phyloP scores from a whole-genome alignment of 23 red algal genomes.

The Gracilaria domingensis region DNA sequence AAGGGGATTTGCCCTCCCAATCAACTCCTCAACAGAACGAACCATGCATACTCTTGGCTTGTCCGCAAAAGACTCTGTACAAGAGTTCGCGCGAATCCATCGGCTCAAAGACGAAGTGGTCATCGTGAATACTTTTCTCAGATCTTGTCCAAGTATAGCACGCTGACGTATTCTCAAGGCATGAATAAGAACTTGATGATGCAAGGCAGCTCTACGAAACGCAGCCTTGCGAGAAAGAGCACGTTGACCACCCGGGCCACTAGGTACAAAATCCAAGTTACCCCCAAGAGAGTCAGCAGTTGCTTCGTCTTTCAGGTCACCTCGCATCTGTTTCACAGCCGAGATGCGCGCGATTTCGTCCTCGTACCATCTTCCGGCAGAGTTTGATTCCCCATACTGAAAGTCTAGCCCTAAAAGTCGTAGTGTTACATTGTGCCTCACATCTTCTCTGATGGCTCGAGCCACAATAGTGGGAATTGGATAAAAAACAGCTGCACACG shows the following conservation, averaged over 20 bases:
- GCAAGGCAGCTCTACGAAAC: constrained; percentile 14
- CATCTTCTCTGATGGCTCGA: constrained; percentile 2
- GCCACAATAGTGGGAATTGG: constrained; percentile 64
- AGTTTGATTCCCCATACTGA: constrained; percentile 31
- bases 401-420: constrained; percentile 43
- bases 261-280: neutral
- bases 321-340: constrained; percentile 25
- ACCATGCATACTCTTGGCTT: neutral
- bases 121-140: constrained; percentile 34
- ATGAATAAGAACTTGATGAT: constrained; percentile 23
- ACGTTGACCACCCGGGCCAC: neutral
- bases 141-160: constrained; percentile 52
- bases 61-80: neutral
- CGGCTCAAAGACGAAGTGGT: constrained; percentile 26
- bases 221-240: neutral
- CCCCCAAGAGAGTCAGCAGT: neutral
- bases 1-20: constrained; percentile 5
- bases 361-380: constrained; percentile 44
- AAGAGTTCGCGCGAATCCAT: neutral
- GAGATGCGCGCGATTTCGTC: constrained; percentile 39
- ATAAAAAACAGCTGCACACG: constrained; percentile 47
- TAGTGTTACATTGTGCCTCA: constrained; percentile 10
- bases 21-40: neutral
- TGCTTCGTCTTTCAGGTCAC: neutral
- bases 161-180: constrained; percentile 27